Base-by-base conservation (phyloP, 2,329 filamentous ascomycete species). In the Sphaerulina musiva region DNA sequence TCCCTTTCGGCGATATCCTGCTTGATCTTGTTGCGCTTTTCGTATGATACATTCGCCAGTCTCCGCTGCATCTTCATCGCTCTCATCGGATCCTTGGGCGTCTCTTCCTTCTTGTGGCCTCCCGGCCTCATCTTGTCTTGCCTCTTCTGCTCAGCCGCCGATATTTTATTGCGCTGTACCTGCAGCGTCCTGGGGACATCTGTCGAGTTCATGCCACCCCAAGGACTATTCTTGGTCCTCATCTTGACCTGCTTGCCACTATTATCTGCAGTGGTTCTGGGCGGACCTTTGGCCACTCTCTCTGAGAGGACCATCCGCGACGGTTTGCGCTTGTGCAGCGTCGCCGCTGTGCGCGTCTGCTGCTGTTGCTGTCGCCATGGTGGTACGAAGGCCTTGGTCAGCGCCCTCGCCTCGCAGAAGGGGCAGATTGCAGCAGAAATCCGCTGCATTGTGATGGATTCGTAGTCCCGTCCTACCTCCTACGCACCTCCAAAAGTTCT, bases 41-140 rank as follows among this genome's bases (percentile, higher is more conserved):
- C 81, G 68, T 96, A 96, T 0, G 89, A 82, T 4, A 97, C 78
- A 2, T 84, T 81, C 2, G 87, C 76, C 59, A 97, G 75, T 1
- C 87, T 79, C 48, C 84, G 83, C 69, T 96, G 92, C 92, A 97
- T 97, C 74, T 95, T 95, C 70, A 97, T 77, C 4, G 92, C 91
- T 69, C 95, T 91, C 71, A 81, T 86, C 6, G 80, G 72, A 46
- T 78, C 75, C 20, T 76, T 74, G 55, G 74, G 70, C 58, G 76
- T 74, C 68, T 76, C 70, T 62, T 74, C 68, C 73, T 62, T 66
- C 58, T 57, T 70, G 36, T 62, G 61, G 60, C 58, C 67, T 36
- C 61, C 62, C 48, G 64, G 59, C 53, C 71, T 53, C 80, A 82
- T 82, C 48, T 80, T 79, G 41, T 79, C 80, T 36, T 80, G 76